Percentiles rank a stretch among this genome's conserved stretches.
Conservation (phyloP, 192 early-diverging fungal species). For the Podochytrium sp. region DNA sequence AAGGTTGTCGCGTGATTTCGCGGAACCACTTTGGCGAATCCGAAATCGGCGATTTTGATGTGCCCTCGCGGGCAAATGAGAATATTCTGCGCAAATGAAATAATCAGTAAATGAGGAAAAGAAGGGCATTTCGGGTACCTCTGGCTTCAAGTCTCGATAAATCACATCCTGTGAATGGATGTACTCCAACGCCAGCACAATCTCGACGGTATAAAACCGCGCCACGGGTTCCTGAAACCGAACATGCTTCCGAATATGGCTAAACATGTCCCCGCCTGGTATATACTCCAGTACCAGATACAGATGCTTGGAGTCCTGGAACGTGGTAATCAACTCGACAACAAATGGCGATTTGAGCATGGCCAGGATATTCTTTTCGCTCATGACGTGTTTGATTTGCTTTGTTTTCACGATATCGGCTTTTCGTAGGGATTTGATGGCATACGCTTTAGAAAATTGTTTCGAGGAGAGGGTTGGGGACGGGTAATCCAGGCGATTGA, state of each 20-base stretch:
- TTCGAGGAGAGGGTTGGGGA: neutral
- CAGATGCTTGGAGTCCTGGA: slow-evolving; percentile 43
- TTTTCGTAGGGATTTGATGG: slow-evolving; percentile 49
- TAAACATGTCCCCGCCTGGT: slow-evolving; percentile 78
- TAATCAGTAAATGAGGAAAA: neutral
- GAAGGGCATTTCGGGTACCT: slow-evolving; percentile 29
- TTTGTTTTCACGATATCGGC: slow-evolving; percentile 44
- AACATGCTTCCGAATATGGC: slow-evolving; percentile 61
- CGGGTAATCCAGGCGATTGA: slow-evolving; percentile 1
- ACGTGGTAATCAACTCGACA: slow-evolving; percentile 41
- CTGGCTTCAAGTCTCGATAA: slow-evolving; percentile 74
- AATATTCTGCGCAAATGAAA: slow-evolving; percentile 54
- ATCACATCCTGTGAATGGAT: slow-evolving; percentile 72
- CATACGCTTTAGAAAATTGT: slow-evolving; percentile 23
- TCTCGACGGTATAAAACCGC: slow-evolving; percentile 69
- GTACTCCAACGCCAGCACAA: slow-evolving; percentile 68
- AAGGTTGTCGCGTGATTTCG: slow-evolving; percentile 40
- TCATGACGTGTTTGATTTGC: slow-evolving; percentile 47
- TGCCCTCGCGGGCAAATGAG: slow-evolving; percentile 66
- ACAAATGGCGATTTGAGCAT: slow-evolving; percentile 40
- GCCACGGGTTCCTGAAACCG: slow-evolving; percentile 69
- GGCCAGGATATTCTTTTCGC: slow-evolving; percentile 45
- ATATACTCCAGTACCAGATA: slow-evolving; percentile 48
- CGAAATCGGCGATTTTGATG: slow-evolving; percentile 74
- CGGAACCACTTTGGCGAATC: slow-evolving; percentile 68